phyloP scores from a whole-genome alignment of 768 basidiomycete species.

The Pleurotus sapidus region DNA sequence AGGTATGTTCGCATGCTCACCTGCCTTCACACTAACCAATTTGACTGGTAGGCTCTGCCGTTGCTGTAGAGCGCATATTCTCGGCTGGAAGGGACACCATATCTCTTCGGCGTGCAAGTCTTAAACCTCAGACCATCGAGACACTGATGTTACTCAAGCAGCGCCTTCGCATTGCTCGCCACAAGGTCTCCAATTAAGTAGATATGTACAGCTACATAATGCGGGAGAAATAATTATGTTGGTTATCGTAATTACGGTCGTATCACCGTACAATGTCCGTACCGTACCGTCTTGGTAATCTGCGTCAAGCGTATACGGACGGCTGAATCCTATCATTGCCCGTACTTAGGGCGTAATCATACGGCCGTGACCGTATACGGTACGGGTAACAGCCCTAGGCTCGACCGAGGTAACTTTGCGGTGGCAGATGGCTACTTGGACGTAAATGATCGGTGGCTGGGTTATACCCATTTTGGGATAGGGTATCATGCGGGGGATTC shows the following conservation, averaged over 20 bases:
- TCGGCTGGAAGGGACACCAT: conserved; percentile 29
- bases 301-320: not conserved
- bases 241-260: not conserved
- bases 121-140: conserved; percentile 24
- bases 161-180: no score
- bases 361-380: conserved; percentile 10
- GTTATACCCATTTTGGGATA: no score
- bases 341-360: not conserved
- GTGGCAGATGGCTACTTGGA: no score
- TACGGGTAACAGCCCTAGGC: conserved; percentile 7
- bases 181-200: no score
- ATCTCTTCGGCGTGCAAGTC: conserved; percentile 26
- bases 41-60: conserved; percentile 25
- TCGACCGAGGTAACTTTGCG: no score
- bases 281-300: not conserved
- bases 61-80: conserved; percentile 29
- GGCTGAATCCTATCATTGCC: not conserved
- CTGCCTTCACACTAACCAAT: conserved; percentile 11
- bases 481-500: no score
- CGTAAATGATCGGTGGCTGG: no score
- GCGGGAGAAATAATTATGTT: no score
- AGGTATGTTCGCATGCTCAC: not conserved
- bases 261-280: not conserved
- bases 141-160: conserved; percentile 28
- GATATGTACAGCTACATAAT: no score